A percentile compares a stretch with the other conserved stretches of the same genome.
Evolutionary conservation across 805 yeast species (phyloP).

Genomic region (Zygosaccharomyces lentus): DNA sequence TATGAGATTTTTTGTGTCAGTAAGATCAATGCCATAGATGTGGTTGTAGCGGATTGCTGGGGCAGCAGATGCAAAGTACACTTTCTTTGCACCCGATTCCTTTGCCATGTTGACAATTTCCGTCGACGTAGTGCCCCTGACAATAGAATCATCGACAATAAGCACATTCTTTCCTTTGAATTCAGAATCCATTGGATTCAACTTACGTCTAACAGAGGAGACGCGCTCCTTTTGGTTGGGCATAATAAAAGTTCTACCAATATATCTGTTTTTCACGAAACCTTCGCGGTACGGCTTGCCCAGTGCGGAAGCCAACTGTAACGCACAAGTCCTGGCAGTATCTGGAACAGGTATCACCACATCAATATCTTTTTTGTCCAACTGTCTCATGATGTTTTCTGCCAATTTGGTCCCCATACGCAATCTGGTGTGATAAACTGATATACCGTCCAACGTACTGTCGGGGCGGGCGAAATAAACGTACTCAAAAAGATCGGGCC

Average conservation of each 20-base stretch:
- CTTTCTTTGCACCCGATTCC: conserved; percentile 94
- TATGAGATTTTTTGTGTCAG: conserved; percentile 89
- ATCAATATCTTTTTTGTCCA: conserved; percentile 59
- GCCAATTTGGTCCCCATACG: conserved; percentile 94
- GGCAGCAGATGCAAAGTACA: conserved; percentile 95
- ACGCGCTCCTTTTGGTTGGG: conserved; percentile 94
- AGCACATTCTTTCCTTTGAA: conserved; percentile 80
- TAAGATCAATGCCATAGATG: conserved; percentile 95
- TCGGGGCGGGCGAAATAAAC: conserved; percentile 98
- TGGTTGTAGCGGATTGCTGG: conserved; percentile 97
- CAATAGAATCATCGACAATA: conserved; percentile 94
- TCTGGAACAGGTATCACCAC: conserved; percentile 98
- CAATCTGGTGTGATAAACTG: conserved; percentile 87
- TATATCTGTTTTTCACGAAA: conserved; percentile 92
- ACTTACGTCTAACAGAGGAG: conserved; percentile 87
- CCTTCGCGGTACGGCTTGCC: conserved; percentile 91
- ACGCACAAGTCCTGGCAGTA: conserved; percentile 92
- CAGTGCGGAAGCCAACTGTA: conserved; percentile 82
- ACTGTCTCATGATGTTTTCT: conserved; percentile 51
- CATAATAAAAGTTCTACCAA: conserved; percentile 98
- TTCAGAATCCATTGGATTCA: conserved; percentile 94
- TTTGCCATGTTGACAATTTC: conserved; percentile 98
- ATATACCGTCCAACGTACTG: conserved; percentile 92
- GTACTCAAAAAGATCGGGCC: conserved; percentile 96
- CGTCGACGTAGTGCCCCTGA: conserved; percentile 94